Evolutionary conservation across 139 green algal species (phyloP), one percentile per base, ranked within the genome.

Genomic region (Chlorella vulgaris): DNA sequence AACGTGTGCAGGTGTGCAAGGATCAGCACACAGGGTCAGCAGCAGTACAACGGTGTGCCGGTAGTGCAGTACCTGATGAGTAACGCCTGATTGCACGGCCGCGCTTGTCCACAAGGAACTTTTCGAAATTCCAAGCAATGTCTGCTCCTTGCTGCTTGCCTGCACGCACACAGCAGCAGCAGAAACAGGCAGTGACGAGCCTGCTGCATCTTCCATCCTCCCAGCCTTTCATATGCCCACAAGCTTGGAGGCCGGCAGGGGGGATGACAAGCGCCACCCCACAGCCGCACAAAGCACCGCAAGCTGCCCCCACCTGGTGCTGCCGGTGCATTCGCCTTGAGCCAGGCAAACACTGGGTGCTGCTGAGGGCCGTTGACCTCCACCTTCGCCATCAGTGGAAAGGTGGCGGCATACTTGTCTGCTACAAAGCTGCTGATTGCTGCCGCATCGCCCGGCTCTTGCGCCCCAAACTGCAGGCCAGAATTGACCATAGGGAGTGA

Each of bases 311-410:
- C 51, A 53, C 69, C 69, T 62, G 90, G 60, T 1, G 51, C 69
- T 29, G 61, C 82, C 4, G 92, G 89, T 36, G 93, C 74, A 29
- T 91, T 39, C 3, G 77, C 21, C 68, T 92, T 93, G 33, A 97
- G 85, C 75, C 88, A 96, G 31, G 82, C 81, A 58, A 89, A 96
- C 39, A 95, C 10, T 4, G 74, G 74, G 36, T 69, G 53, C 55
- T 69, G 31, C 6, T 21, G 7, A 1, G 39, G 33, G 1, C 74
- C 74, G 10, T 69, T 80, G 33, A 80, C 68, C 24, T 81, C 82
- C 28, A 93, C 74, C 88, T 98, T 98, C 79, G 90, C 85, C 95
- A 99, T 98, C 92, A 98, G 98, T 84, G 96, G 91, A 74, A 95
- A 92, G 78, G 97, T 97, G 73, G 97, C 71, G 40, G 67, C 74